Conservation (phyloP, 768 basidiomycete genomes). For the Strobilomyces dryophilus region DNA sequence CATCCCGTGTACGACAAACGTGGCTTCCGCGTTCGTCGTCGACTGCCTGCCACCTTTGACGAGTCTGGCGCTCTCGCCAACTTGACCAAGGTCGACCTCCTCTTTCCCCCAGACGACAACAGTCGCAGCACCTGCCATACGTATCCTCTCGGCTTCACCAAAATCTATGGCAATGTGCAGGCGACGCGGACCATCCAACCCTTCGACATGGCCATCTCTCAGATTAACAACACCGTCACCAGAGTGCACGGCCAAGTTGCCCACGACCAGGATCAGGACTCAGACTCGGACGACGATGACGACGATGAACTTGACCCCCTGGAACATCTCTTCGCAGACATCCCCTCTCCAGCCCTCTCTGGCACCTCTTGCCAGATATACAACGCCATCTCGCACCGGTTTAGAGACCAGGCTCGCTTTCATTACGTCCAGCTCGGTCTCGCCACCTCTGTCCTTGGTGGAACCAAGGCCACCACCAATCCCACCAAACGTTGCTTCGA, state of each 20-base stretch:
- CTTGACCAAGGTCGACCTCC: not conserved
- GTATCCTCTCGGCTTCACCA: conserved; percentile 4
- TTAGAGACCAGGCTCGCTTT: not conserved
- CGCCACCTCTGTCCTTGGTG: not conserved
- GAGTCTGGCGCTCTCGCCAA: not conserved
- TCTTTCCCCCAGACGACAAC: not conserved
- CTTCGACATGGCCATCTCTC: not conserved
- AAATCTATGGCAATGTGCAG: not conserved
- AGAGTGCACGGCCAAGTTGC: too few relatives aligned
- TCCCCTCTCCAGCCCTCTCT: not conserved
- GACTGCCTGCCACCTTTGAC: fast-evolving
- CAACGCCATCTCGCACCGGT: not conserved
- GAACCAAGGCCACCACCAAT: not conserved
- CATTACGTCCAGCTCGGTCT: not conserved
- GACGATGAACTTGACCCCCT: too few relatives aligned
- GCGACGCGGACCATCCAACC: fast-evolving
- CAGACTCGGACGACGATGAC: too few relatives aligned
- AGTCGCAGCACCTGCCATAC: not conserved
- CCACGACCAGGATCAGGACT: too few relatives aligned
- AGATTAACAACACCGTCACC: too few relatives aligned
- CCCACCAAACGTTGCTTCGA: too few relatives aligned
- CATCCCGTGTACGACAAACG: not conserved
- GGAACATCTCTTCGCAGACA: not conserved
- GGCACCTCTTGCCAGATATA: not conserved
- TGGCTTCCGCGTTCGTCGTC: not conserved